Base-by-base conservation (phyloP, 345 rosid species). In the Garcia nutans region DNA sequence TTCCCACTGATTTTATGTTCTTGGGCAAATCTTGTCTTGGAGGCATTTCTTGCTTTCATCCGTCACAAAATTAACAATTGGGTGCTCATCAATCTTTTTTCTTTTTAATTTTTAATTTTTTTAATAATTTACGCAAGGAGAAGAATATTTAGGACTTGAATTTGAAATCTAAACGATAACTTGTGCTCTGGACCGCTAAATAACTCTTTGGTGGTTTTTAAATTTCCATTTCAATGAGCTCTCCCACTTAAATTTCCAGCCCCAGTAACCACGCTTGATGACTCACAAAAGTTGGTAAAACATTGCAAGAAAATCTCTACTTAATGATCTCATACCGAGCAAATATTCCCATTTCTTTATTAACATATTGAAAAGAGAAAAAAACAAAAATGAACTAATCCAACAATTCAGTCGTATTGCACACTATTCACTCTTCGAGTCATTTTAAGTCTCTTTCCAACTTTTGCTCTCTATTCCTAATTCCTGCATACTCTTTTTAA, bases 221-320 rank as follows among this genome's bases (percentile, higher is more conserved):
- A 28, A 28, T 28, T 28, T 28, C 2, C 31, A 8, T 47, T 47
- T 11, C 10, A 47, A 24, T 7, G 3, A 28, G 22, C 8, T 55
- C 23, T 44, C 41, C 28, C 13, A 62, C 8, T 2, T 13, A 20
- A 23, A 72, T 42, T 13, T 12, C 41, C 26, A 2, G 42, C 8
- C 33, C 61, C 73, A 68, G 3, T 20, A 5, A 56, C 23, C 15
- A 54, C 19, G 26, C 33, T 47, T 37, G 26, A 0, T 33, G 15
- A 16, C 75, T 22, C 37, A 41, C 50, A 19, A 24, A 71, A 57
- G 15, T 37, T 22, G n/a, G 7, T 10, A 19, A 11, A 33, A 11
- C 12, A 65, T 65, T 24, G 72, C 77, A 75, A 67, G 31, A 57
- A 56, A 22, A 22, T 31, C 26, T 4, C n/a, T 13, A 20, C 50